Evolutionary conservation across 352 stramenopile genomes (phyloP).

Genomic region (Pythium graminicola): DNA sequence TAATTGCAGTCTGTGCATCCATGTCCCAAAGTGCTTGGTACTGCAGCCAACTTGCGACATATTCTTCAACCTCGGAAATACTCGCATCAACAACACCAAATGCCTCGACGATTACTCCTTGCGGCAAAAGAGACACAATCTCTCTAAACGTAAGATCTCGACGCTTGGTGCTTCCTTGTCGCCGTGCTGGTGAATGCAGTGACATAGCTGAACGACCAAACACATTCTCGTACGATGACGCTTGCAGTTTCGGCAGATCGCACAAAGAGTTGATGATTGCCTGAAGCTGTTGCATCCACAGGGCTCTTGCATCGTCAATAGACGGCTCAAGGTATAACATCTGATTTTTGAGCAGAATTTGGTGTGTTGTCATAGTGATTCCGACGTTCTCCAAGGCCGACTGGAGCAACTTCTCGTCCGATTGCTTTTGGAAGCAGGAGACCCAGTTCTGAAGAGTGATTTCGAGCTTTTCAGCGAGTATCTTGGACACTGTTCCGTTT

Average conservation of each 20-base stretch:
- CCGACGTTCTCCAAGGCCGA: constrained; percentile 35
- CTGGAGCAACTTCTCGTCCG: constrained; percentile 56
- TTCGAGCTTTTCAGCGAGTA: constrained; percentile 81
- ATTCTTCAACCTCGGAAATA: constrained; percentile 84
- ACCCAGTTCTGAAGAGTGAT: constrained; percentile 60
- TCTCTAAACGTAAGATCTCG: constrained; percentile 73
- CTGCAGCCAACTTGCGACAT: constrained; percentile 95
- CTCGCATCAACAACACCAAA: constrained; percentile 70
- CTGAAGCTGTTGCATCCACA: constrained; percentile 91
- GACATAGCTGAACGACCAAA: constrained; percentile 63
- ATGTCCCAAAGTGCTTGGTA: constrained; percentile 99
- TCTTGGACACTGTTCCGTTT: constrained; percentile 78
- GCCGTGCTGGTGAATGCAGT: constrained; percentile 54
- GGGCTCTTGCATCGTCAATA: constrained; percentile 87
- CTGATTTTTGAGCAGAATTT: constrained; percentile 96
- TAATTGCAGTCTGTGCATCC: constrained; percentile 91
- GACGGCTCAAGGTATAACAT: constrained; percentile 94
- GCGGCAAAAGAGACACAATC: constrained; percentile 45
- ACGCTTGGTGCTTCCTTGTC: constrained; percentile 37
- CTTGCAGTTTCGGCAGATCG: constrained; percentile 87
- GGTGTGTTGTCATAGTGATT: constrained; percentile 59
- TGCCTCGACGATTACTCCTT: constrained; percentile 64
- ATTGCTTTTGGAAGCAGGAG: constrained; percentile 49
- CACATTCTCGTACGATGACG: constrained; percentile 83
- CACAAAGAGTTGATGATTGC: constrained; percentile 91